These are phyloP conservation scores for Spathaspora boniae DNA, from an alignment of 805 yeast genomes.

Conservation along the genomic window DNA sequence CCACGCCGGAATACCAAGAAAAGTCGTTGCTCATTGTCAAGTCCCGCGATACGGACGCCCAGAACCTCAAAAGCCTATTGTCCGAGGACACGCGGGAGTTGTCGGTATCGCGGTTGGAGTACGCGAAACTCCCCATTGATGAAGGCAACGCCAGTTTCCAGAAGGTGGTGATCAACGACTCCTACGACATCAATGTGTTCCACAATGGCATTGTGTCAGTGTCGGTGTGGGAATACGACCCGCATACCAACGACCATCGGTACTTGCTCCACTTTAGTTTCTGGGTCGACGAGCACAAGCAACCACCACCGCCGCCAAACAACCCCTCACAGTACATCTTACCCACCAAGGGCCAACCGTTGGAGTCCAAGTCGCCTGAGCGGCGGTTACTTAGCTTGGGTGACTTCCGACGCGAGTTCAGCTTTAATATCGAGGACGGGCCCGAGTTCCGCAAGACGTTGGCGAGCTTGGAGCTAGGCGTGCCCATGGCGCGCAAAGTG, in stretches of 20 bases:
- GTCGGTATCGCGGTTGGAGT: conserved; percentile 30
- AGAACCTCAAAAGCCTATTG: neutral
- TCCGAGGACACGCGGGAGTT: conserved; percentile 8
- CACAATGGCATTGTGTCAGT: conserved; percentile 18
- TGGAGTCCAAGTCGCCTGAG: conserved; percentile 4
- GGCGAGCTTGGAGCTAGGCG: conserved; percentile 25
- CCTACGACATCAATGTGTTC: conserved; percentile 13
- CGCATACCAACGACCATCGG: conserved; percentile 10
- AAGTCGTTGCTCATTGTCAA: conserved; percentile 32
- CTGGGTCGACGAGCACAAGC: conserved; percentile 21
- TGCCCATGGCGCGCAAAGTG: conserved; percentile 26
- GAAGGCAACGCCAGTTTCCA: conserved; percentile 15
- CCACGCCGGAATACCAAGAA: conserved; percentile 4
- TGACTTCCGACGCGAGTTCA: conserved; percentile 28
- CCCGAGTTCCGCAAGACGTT: conserved; percentile 39
- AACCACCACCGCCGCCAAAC: neutral
- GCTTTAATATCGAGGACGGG: conserved; percentile 39
- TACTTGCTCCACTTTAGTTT: conserved; percentile 22
- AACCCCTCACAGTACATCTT: neutral
- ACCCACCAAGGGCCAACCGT: conserved; percentile 1
- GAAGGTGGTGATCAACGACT: conserved; percentile 26
- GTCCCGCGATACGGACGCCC: conserved; percentile 13
- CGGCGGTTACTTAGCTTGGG: conserved; percentile 9
- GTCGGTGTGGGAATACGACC: conserved; percentile 24
- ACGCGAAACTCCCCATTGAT: conserved; percentile 24